Conservation (phyloP, 2,329 filamentous ascomycete genomes). For the Raffaelea albimanens region DNA sequence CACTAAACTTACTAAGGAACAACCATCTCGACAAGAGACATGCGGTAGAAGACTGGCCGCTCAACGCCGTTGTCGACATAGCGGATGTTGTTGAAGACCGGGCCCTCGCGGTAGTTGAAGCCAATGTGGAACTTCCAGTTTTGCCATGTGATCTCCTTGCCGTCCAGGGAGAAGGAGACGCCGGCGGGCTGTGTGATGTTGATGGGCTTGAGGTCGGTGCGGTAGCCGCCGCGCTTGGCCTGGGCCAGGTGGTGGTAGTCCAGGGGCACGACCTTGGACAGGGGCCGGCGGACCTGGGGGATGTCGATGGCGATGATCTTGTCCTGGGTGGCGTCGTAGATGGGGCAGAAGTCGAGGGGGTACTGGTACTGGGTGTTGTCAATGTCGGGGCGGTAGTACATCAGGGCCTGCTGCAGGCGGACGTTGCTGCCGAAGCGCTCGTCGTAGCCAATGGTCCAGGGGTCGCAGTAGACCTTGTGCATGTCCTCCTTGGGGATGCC, state of each 20-base stretch:
- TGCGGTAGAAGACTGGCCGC: conserved; percentile 75
- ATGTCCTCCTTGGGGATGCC: conserved; percentile 77
- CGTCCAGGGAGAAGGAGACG: conserved; percentile 63
- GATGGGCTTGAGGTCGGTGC: conserved; percentile 69
- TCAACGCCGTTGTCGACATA: conserved; percentile 76
- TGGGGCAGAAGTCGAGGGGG: conserved; percentile 88
- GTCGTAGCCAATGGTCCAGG: conserved; percentile 93
- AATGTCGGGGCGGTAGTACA: conserved; percentile 84
- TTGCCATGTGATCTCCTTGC: conserved; percentile 73
- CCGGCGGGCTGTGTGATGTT: conserved; percentile 69
- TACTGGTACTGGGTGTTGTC: conserved; percentile 88
- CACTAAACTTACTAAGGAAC: conserved; percentile 53
- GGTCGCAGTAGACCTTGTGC: conserved; percentile 94
- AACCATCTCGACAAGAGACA: conserved; percentile 89
- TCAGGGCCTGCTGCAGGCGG: conserved; percentile 81
- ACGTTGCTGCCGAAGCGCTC: conserved; percentile 73
- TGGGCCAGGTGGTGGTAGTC: conserved; percentile 74
- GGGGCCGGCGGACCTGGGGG: conserved; percentile 63
- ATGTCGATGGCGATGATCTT: conserved; percentile 77
- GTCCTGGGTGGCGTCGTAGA: conserved; percentile 73
- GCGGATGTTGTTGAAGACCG: conserved; percentile 82
- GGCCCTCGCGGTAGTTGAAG: conserved; percentile 90
- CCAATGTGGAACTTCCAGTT: conserved; percentile 91
- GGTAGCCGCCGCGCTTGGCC: conserved; percentile 64
- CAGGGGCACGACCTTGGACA: conserved; percentile 62